These are phyloP conservation scores for Ustilago hordei DNA, from an alignment of 1,284 basidiomycete species.

Conservation along the genomic window DNA sequence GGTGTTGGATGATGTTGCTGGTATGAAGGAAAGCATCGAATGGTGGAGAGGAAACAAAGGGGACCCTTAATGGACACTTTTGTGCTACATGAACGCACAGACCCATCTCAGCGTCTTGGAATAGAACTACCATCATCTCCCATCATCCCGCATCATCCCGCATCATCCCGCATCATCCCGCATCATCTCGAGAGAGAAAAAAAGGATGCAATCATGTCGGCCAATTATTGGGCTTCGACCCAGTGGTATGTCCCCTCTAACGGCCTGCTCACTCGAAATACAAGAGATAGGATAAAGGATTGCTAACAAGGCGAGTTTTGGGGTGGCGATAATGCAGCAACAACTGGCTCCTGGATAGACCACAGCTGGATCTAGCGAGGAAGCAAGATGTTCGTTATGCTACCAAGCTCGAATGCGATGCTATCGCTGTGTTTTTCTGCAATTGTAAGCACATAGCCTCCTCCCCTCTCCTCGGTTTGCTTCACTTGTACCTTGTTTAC, in stretches of 20 bases:
- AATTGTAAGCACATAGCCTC: slow-evolving; percentile 43
- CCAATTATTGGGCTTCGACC: slow-evolving; percentile 65
- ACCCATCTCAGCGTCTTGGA: not conserved
- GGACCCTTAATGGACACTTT: slow-evolving; percentile 17
- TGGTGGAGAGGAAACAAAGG: slow-evolving; percentile 13
- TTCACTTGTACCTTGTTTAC: no score
- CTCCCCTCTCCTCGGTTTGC: not conserved
- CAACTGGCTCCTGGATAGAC: slow-evolving; percentile 62
- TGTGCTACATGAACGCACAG: not conserved
- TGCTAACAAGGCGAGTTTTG: not conserved
- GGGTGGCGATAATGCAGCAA: slow-evolving; percentile 44
- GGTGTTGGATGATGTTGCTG: not conserved
- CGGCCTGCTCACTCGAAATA: not conserved
- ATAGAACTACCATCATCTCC: not conserved
- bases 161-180: not conserved
- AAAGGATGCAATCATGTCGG: slow-evolving; percentile 44
- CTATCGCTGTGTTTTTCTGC: slow-evolving; percentile 62
- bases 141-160: not conserved
- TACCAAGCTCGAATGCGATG: slow-evolving; percentile 49
- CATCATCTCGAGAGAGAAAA: not conserved
- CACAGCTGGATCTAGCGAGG: slow-evolving; percentile 57
- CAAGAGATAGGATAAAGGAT: not conserved
- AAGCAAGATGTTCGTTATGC: slow-evolving; percentile 63
- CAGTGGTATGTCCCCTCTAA: slow-evolving; percentile 54
- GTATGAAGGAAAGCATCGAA: not conserved